Evolutionary conservation across 495 filamentous ascomycete species (phyloP), one percentile per base, ranked within the genome.

Genomic region (Aspergillus coremiiformis): DNA sequence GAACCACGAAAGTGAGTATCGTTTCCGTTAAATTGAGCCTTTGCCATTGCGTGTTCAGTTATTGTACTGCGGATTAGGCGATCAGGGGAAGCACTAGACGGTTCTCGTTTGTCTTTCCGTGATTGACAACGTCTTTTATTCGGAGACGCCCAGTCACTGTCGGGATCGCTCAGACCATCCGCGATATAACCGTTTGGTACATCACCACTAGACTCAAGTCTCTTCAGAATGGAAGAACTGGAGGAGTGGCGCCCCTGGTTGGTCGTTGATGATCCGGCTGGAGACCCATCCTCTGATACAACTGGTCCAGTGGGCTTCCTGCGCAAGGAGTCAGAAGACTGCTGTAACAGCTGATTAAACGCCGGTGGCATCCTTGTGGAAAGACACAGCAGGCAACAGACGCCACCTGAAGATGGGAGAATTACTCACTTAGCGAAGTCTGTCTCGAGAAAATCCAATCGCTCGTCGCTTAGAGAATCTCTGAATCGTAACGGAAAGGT

Each of bases 101-200:
- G 49, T 39, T 48, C 29, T 27, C 48, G 41, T 46, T 51, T 52
- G 29, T 54, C 35, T 49, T 54, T 17, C 33, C 44, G 44, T 41
- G 55, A 23, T 47, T 53, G 33, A 52, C 43, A 43, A 48, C n/a
- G 54, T 11, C 23, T 58, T 46, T 45, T 61, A 19, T 41, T 60
- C 52, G 44, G 50, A 33, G 33, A 47, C 41, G 45, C 59, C 44
- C 19, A 17, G 37, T 45, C 56, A 23, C 8, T 52, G 15, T 23
- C 55, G 4, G 51, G 59, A 35, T 56, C 64, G 54, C 63, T 65
- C 21, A 52, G 39, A n/a, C 52, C 59, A 41, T 66, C 62, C 15
- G 54, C 41, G 9, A 47, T 55, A 45, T 57, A 55, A 22, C 64
- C 62, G 22, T 66, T 60, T 1, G 50, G 51, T 1, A 52, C 32